Conservation (phyloP, 768 basidiomycete genomes). For the Hemileccinum rubropunctum region DNA sequence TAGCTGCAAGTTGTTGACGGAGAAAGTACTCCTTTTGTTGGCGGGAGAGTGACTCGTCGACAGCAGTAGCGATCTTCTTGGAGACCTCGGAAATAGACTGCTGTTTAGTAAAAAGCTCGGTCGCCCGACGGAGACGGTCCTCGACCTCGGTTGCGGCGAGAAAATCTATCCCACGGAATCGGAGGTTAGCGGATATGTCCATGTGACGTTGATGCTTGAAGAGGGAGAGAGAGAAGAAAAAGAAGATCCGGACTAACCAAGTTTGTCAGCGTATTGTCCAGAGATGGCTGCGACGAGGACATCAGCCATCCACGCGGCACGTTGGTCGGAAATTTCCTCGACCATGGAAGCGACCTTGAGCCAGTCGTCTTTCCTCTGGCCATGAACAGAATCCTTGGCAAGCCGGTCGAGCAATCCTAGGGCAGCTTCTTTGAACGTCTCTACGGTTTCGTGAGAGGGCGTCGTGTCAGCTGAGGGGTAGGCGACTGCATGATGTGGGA, state of each 20-base stretch:
- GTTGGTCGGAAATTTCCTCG: slow-evolving; percentile 63
- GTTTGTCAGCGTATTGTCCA: slow-evolving; percentile 66
- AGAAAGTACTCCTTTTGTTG: slow-evolving; percentile 89
- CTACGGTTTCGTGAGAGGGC: slow-evolving; percentile 54
- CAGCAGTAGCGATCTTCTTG: slow-evolving; percentile 74
- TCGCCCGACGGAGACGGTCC: slow-evolving; percentile 63
- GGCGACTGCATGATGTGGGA: slow-evolving; percentile 44
- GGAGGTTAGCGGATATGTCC: slow-evolving; percentile 2
- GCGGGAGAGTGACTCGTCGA: slow-evolving; percentile 81
- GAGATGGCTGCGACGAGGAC: slow-evolving; percentile 58
- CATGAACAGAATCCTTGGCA: slow-evolving; percentile 38
- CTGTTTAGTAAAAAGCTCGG: slow-evolving; percentile 70
- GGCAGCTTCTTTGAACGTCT: slow-evolving; percentile 69
- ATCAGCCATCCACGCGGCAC: slow-evolving; percentile 75
- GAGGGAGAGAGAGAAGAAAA: background rate
- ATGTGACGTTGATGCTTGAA: background rate
- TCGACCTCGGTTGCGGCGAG: slow-evolving; percentile 58
- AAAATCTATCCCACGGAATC: slow-evolving; percentile 42
- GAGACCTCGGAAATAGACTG: slow-evolving; percentile 78
- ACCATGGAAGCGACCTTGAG: slow-evolving; percentile 67
- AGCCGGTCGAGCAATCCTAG: slow-evolving; percentile 66
- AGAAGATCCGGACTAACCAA: slow-evolving; percentile 45
- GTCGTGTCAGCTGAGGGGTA: slow-evolving; percentile 41
- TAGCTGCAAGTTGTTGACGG: slow-evolving; percentile 78
- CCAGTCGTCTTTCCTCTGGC: slow-evolving; percentile 62